Evolutionary conservation across 805 yeast species (phyloP).

Genomic region (Zygoascus bituminiphila): DNA sequence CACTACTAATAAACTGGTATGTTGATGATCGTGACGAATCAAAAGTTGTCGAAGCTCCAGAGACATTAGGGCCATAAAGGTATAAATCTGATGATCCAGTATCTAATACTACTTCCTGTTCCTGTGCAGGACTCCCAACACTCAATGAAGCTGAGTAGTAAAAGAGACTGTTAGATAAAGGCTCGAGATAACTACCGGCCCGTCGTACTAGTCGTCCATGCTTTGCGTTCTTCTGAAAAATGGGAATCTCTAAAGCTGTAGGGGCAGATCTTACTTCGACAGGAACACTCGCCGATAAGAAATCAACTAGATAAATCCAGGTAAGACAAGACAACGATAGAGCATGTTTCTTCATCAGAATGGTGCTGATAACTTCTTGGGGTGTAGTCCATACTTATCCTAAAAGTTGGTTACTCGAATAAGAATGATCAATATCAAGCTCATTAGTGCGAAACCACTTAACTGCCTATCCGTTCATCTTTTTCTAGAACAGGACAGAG

Average conservation of each 20-base stretch:
- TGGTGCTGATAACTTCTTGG: no score
- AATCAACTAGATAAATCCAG: no score
- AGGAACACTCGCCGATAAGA: no score
- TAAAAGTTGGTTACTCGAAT: no score
- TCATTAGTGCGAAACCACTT: no score
- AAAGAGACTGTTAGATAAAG: slow-evolving; percentile 9
- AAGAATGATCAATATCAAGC: no score
- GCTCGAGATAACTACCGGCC: slow-evolving; percentile 1
- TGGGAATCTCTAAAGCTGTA: background rate
- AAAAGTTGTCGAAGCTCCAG: slow-evolving; percentile 46
- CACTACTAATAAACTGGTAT: slow-evolving; percentile 76
- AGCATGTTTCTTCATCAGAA: no score
- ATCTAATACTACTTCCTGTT: slow-evolving; percentile 35
- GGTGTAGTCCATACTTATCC: no score
- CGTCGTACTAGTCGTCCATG: background rate
- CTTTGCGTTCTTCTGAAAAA: background rate
- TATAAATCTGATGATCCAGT: slow-evolving; percentile 45
- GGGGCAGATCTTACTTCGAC: background rate
- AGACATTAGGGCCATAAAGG: slow-evolving; percentile 30
- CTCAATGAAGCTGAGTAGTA: slow-evolving; percentile 16
- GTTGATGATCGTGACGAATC: slow-evolving; percentile 72
- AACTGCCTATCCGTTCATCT: no score
- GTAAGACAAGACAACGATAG: no score
- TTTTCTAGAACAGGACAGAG: no score
- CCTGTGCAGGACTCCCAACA: slow-evolving; percentile 38